Evolutionary conservation across 2,329 filamentous ascomycete species (phyloP).

Genomic region (Neofusicoccum cordaticola): DNA sequence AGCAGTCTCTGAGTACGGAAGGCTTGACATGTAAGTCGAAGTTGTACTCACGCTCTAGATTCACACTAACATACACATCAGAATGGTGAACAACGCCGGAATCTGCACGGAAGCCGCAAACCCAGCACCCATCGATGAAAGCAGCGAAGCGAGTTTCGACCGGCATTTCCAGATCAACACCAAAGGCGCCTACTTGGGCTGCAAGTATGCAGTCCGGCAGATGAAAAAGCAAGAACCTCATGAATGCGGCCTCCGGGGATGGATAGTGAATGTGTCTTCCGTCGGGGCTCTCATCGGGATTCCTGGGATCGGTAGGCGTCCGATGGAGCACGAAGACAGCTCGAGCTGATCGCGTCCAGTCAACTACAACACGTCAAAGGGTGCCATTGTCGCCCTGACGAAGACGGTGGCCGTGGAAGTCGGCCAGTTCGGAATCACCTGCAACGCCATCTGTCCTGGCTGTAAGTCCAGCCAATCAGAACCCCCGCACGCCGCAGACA

Average conservation of each 20-base stretch:
- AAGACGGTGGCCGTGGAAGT: conserved; percentile 45
- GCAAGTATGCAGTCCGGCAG: conserved; percentile 36
- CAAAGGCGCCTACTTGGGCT: conserved; percentile 38
- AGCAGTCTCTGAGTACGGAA: conserved; percentile 28
- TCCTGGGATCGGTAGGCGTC: conserved; percentile 25
- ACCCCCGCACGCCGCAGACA: background rate
- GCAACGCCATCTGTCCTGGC: conserved; percentile 44
- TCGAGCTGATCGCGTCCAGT: conserved; percentile 21
- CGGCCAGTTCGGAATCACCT: conserved; percentile 40
- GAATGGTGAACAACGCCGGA: conserved; percentile 36
- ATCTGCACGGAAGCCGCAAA: conserved; percentile 30
- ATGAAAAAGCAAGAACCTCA: conserved; percentile 36
- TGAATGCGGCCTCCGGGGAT: conserved; percentile 29
- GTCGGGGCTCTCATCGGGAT: conserved; percentile 33
- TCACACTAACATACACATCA: background rate
- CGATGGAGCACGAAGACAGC: background rate
- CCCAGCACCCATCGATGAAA: conserved; percentile 27
- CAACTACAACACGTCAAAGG: conserved; percentile 48
- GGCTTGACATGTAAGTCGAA: conserved; percentile 31
- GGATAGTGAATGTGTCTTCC: conserved; percentile 39
- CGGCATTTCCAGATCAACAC: conserved; percentile 35
- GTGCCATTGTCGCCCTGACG: conserved; percentile 46
- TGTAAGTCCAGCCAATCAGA: conserved; percentile 29
- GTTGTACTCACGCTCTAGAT: background rate
- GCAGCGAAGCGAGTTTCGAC: conserved; percentile 33